Conservation (phyloP, 192 early-diverging fungal species). For the Coemansia sp. region DNA sequence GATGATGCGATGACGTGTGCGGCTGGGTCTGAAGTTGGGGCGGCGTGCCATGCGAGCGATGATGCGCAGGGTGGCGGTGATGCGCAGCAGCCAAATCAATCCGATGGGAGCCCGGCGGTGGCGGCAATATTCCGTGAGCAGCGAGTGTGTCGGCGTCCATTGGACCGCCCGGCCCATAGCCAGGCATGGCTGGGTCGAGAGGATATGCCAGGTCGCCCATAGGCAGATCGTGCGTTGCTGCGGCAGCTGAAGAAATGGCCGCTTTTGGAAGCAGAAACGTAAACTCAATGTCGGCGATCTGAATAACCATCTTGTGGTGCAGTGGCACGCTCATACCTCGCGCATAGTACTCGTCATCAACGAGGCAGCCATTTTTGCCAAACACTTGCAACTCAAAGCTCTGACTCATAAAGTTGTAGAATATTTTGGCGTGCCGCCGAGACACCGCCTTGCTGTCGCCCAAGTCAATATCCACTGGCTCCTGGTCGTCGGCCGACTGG, state of each 20-base stretch:
- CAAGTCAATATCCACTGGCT: slow-evolving; percentile 84
- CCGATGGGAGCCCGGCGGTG: not conserved
- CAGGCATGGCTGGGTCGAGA: slow-evolving; percentile 10
- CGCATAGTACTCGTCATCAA: slow-evolving; percentile 81
- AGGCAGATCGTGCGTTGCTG: slow-evolving; percentile 7
- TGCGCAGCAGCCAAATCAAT: slow-evolving; percentile 3
- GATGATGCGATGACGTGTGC: not conserved
- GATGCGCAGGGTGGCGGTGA: slow-evolving; percentile 13
- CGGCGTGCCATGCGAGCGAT: slow-evolving; percentile 9
- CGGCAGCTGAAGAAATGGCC: slow-evolving; percentile 16
- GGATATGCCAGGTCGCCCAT: slow-evolving; percentile 10
- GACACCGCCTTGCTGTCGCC: slow-evolving; percentile 86
- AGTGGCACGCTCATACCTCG: slow-evolving; percentile 65
- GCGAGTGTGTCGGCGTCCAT: not conserved
- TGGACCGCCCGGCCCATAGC: slow-evolving; percentile 6
- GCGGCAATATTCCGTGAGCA: not conserved
- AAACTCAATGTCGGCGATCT: slow-evolving; percentile 82
- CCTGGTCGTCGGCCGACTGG: slow-evolving; percentile 54
- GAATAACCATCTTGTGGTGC: slow-evolving; percentile 65
- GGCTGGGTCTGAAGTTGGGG: not conserved
- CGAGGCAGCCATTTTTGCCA: slow-evolving; percentile 88
- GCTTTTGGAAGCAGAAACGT: slow-evolving; percentile 75
- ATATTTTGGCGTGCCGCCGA: slow-evolving; percentile 80
- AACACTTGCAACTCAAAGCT: slow-evolving; percentile 84
- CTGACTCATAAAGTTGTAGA: slow-evolving; percentile 81